These are phyloP conservation scores for Schizophyllum amplum DNA, from an alignment of 1,284 basidiomycete genomes.

Conservation along the genomic window DNA sequence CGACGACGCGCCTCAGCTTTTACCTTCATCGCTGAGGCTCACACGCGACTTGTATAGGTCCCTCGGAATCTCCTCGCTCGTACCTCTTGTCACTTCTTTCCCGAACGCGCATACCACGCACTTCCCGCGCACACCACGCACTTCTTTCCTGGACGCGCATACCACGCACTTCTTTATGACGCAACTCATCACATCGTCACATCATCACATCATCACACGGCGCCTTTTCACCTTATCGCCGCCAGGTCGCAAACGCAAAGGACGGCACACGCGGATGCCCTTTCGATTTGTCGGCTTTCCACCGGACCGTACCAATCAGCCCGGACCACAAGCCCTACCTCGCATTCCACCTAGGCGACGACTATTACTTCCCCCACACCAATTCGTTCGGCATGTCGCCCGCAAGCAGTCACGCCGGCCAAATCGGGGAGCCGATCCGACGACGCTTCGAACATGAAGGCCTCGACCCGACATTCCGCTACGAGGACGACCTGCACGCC, in stretches of 20 bases:
- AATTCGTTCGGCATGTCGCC: conserved; percentile 17
- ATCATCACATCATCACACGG: background rate
- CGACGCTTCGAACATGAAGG: conserved; percentile 6
- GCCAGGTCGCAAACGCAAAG: conserved; percentile 17
- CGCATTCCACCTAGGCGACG: conserved; percentile 10
- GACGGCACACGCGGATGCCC: conserved; percentile 20
- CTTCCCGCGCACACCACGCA: no score
- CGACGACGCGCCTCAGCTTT: no score
- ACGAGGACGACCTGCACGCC: conserved; percentile 20
- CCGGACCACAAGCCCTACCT: conserved; percentile 18
- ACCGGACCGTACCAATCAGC: conserved; percentile 16
- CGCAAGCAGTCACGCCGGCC: conserved; percentile 17
- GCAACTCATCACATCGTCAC: background rate
- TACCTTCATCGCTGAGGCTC: no score
- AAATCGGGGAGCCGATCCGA: conserved; percentile 15
- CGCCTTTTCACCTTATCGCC: background rate
- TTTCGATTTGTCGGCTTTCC: conserved; percentile 19
- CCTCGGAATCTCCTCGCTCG: no score
- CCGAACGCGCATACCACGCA: no score
- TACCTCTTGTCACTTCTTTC: no score
- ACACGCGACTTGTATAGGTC: no score
- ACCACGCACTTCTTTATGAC: no score
- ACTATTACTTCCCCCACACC: conserved; percentile 11
- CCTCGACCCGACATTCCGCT: conserved; percentile 10
- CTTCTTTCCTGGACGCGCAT: no score